Base-by-base conservation (phyloP, 768 basidiomycete genomes). In the Kwoniella botswanensis region DNA sequence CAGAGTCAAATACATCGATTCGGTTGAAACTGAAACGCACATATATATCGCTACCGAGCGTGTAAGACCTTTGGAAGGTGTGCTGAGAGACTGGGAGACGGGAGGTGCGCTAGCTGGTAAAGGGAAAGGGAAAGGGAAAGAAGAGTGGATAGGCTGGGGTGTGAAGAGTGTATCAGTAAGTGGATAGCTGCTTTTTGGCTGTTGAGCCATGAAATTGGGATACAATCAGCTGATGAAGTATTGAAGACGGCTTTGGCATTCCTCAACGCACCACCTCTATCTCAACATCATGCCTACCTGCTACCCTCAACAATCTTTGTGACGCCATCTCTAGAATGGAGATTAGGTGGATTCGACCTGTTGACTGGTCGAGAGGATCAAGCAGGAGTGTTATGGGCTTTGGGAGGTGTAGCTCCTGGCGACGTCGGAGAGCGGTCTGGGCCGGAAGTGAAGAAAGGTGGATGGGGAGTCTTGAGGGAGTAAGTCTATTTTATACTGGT, bases 31-130 rank as follows among this genome's bases (percentile, higher is more conserved):
- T 1, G 97, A 98, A 63, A 88, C 88, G 13, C 88, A 88, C 0
- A 88, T 98, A 54, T 91, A 93, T 82, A 92, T 99, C 77, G 92
- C 98, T 87, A 99, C 97, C 1, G 97, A 99, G 84, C 90, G 93
- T 3, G 91, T 98, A 13, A 87, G 88, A 42, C 93, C 96, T 4
- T 85, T 98, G 21, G 86, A 88, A 15, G 80, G 84, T 9, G 88
- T 88, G 1, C 81, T 97, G 60, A 84, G 88, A 52, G 86, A 88
- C 11, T 91, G 90, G 88, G 85, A 87, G 2, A 72, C 73, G 7
- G 79, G 79, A 22, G 75, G 79, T 22, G 59, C 72, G 12, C 52
- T 78, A 10, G 44, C 70, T 17, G 67, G 71, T n/a, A 29, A 58
- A 10, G 66, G 65, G 2, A 79, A 77, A 43, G 86, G 86, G 53